These are phyloP conservation scores for Hydnum rufescens DNA, from an alignment of 768 basidiomycete genomes.

Conservation along the genomic window DNA sequence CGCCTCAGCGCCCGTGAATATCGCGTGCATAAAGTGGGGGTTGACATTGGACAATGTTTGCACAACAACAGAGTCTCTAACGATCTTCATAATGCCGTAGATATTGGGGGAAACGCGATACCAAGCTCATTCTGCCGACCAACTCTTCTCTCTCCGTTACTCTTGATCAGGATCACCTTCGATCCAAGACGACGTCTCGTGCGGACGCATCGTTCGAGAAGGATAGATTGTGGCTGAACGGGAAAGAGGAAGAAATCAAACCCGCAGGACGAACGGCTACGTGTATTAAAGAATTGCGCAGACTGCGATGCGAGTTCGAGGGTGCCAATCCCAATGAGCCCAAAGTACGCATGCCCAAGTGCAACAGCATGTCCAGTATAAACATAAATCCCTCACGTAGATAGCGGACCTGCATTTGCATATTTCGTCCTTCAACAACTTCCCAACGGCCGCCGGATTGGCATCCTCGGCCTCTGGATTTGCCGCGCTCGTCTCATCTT, in stretches of 20 bases:
- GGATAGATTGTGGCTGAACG: slow-evolving; percentile 90
- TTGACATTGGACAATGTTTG: background rate
- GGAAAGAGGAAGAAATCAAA: slow-evolving; percentile 77
- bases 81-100: slow-evolving; percentile 21
- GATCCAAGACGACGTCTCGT: slow-evolving; percentile 83
- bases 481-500: slow-evolving; percentile 80
- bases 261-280: slow-evolving; percentile 54
- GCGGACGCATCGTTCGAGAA: slow-evolving; percentile 51
- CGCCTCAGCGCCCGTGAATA: slow-evolving; percentile 85
- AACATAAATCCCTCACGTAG: slow-evolving; percentile 18
- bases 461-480: slow-evolving; percentile 96
- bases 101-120: slow-evolving; percentile 99
- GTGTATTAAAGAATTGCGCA: slow-evolving; percentile 76
- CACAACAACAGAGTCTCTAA: background rate
- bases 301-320: slow-evolving; percentile 56
- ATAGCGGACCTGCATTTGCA: slow-evolving; percentile 57
- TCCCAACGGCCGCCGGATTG: slow-evolving; percentile 95
- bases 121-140: slow-evolving; percentile 83
- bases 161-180: slow-evolving; percentile 85
- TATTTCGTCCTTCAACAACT: slow-evolving; percentile 93
- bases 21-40: slow-evolving; percentile 86
- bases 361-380: background rate
- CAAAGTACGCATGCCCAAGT: slow-evolving; percentile 30
- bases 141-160: slow-evolving; percentile 98
- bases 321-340: slow-evolving; percentile 40